phyloP scores from a whole-genome alignment of 192 early-diverging fungal genomes.

The Hyaloraphidium curvatum region DNA sequence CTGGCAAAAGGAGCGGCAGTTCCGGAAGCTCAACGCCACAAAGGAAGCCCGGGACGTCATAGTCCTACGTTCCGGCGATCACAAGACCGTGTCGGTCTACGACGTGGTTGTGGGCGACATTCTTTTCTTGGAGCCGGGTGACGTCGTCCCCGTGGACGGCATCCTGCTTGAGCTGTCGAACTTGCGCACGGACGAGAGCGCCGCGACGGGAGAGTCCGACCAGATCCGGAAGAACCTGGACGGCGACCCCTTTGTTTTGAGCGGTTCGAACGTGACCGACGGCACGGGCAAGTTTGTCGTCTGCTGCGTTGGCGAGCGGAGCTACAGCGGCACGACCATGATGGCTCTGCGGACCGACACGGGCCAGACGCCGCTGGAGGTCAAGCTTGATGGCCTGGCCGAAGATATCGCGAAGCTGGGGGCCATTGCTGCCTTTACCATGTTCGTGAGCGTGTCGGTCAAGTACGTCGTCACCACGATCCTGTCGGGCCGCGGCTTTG shows the following conservation, averaged over 20 bases:
- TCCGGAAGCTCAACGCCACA: constrained; percentile 68
- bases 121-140: constrained; percentile 66
- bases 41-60: constrained; percentile 68
- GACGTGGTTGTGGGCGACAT: not conserved
- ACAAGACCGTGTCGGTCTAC: not conserved
- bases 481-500: not conserved
- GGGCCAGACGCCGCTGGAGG: constrained; percentile 80
- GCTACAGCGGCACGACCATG: constrained; percentile 67
- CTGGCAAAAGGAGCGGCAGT: constrained; percentile 75
- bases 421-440: constrained; percentile 4
- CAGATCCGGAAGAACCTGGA: constrained; percentile 48
- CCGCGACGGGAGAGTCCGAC: constrained; percentile 81
- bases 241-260: constrained; percentile 60
- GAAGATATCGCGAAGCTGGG: constrained; percentile 5
- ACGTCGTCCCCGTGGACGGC: constrained; percentile 82
- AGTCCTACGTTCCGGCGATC: constrained; percentile 9
- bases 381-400: constrained; percentile 46
- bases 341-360: constrained; percentile 69
- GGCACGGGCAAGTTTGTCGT: constrained; percentile 48
- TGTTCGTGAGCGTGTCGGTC: not conserved
- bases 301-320: not conserved
- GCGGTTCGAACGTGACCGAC: constrained; percentile 77
- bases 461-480: constrained; percentile 1
- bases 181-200: constrained; percentile 67
- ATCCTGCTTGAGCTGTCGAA: constrained; percentile 49